phyloP scores from a whole-genome alignment of 1,284 basidiomycete species.

The Malassezia obtusa region DNA sequence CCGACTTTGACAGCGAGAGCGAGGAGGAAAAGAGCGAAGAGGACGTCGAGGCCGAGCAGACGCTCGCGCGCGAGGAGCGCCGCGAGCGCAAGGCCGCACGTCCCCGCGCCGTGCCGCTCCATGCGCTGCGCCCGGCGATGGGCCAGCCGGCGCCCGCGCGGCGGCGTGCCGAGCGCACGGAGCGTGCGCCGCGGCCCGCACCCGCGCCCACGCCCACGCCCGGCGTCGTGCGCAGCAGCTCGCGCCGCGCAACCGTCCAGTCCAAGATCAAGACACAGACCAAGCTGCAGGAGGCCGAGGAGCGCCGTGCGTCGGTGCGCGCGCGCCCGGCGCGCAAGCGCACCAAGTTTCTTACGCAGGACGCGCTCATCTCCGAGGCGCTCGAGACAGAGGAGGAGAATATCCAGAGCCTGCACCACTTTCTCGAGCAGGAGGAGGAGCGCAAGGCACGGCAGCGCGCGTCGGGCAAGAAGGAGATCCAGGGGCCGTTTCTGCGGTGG shows the following conservation, averaged over 20 bases:
- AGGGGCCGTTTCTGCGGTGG: slow-evolving; percentile 66
- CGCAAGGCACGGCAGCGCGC: slow-evolving; percentile 61
- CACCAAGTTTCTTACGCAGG: slow-evolving; percentile 57
- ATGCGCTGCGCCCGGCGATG: neutral
- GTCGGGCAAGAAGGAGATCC: slow-evolving; percentile 55
- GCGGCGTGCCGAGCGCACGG: neutral
- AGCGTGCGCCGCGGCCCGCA: neutral
- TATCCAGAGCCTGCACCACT: slow-evolving; percentile 64
- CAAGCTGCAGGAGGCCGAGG: slow-evolving; percentile 55
- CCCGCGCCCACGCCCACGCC: neutral
- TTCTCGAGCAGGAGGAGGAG: slow-evolving; percentile 68
- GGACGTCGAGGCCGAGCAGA: slow-evolving; percentile 26
- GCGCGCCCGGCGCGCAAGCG: slow-evolving; percentile 20
- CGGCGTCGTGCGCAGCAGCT: slow-evolving; percentile 17
- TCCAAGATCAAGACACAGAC: slow-evolving; percentile 33
- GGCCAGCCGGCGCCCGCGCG: neutral
- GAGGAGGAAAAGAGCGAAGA: slow-evolving; percentile 22
- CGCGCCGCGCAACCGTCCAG: slow-evolving; percentile 31
- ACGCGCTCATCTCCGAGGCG: slow-evolving; percentile 67
- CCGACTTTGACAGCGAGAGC: slow-evolving; percentile 36
- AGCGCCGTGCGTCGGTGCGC: slow-evolving; percentile 54
- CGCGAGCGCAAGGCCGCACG: neutral
- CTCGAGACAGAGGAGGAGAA: slow-evolving; percentile 77
- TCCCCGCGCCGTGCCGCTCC: slow-evolving; percentile 3
- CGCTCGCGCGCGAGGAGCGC: slow-evolving; percentile 21